Evolutionary conservation across 2,329 filamentous ascomycete genomes (phyloP), one percentile per base, ranked within the genome.

Genomic region (Epicoccum nigrum): DNA sequence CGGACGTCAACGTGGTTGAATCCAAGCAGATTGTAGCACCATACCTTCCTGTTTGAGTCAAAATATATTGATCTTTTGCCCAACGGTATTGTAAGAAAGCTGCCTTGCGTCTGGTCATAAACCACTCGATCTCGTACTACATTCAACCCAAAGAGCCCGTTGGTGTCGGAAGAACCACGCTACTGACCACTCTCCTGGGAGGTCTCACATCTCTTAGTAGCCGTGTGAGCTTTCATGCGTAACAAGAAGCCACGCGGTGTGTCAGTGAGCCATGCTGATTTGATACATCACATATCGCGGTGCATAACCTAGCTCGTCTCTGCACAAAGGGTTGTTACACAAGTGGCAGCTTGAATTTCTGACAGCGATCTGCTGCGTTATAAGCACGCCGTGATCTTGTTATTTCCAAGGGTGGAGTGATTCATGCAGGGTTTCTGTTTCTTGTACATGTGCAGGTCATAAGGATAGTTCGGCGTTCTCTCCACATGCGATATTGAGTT

Each of bases 241-340:
- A 38, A 62, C 62, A 12, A 11, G 19, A 51, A 57, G 45, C 54
- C 55, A 56, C 52, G 51, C 58, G 52, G 41, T 45, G 55, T 50
- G 35, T 48, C 47, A 54, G 38, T 48, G 48, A 42, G 31, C 59
- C 67, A 68, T 63, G 62, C 67, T 68, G 39, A 51, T 27, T 48
- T 31, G 33, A 58, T 47, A 59, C 59, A 54, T 35, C 45, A 54
- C 46, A 70, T 64, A 51, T 70, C 67, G 68, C 63, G 59, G 60
- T 71, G 69, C 69, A 71, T 72, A 63, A 61, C 59, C 65, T 70
- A 71, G 69, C 50, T 37, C 33, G 59, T 70, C 59, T 69, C 65
- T 39, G 34, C 62, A 46, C 55, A 31, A 20, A 31, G 28, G 25
- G 37, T 41, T 35, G 51, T 57, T 52, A 49, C 47, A 58, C 54